phyloP scores from a whole-genome alignment of 768 basidiomycete genomes.

The Trametes elegans region DNA sequence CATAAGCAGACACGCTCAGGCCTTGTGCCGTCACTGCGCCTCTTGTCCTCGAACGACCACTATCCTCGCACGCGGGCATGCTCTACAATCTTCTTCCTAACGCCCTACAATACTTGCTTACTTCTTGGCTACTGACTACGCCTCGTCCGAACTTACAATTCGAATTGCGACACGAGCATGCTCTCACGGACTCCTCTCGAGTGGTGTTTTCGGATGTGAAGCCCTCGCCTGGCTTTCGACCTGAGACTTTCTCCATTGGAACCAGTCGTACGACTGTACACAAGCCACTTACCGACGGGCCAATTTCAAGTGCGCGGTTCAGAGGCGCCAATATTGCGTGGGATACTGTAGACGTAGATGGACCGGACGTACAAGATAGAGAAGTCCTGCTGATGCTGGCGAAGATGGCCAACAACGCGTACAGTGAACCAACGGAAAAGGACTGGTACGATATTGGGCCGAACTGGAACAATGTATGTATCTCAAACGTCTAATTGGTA shows the following conservation, averaged over 20 bases:
- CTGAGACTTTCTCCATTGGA: slow-evolving; percentile 41
- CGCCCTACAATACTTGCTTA: slow-evolving; percentile 24
- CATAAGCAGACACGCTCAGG: not conserved
- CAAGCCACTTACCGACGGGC: slow-evolving; percentile 43
- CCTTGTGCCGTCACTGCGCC: not conserved
- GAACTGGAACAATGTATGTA: slow-evolving; percentile 51
- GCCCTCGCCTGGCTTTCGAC: slow-evolving; percentile 25
- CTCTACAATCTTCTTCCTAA: slow-evolving; percentile 23
- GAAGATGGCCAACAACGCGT: slow-evolving; percentile 90
- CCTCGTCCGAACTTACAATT: slow-evolving; percentile 43
- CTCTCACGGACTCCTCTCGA: slow-evolving; percentile 48
- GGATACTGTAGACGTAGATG: slow-evolving; percentile 60
- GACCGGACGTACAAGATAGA: slow-evolving; percentile 71
- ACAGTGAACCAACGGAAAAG: slow-evolving; percentile 45
- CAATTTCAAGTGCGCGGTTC: slow-evolving; percentile 34
- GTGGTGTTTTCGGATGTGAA: slow-evolving; percentile 58
- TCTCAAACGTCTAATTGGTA: too few relatives aligned
- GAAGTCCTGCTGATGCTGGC: slow-evolving; percentile 74
- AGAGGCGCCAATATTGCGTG: slow-evolving; percentile 47
- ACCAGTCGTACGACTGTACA: slow-evolving; percentile 41
- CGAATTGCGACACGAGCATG: slow-evolving; percentile 65
- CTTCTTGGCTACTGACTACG: slow-evolving; percentile 17
- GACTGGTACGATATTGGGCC: slow-evolving; percentile 72
- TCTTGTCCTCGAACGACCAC: not conserved
- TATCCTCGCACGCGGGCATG: slow-evolving; percentile 13